Conservation (phyloP, 208 protist genomes). For the Phytomonas francai region DNA sequence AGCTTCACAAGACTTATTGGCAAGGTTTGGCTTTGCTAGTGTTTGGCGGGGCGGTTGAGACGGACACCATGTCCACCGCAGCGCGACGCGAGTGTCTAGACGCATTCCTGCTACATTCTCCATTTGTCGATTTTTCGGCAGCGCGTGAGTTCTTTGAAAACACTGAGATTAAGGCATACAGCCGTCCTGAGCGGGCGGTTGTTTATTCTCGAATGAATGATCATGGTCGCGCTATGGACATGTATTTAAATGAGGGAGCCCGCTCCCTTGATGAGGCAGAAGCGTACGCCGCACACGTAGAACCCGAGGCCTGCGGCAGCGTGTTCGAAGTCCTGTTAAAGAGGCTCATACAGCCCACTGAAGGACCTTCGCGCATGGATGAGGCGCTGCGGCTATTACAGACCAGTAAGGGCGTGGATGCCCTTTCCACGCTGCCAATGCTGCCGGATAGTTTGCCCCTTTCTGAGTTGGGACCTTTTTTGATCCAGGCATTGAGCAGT, state of each 20-base stretch:
- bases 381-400: slow-evolving; percentile 44
- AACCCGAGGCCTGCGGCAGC: slow-evolving; percentile 25
- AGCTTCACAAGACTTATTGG: slow-evolving; percentile 30
- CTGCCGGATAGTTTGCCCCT: slow-evolving; percentile 50
- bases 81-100: slow-evolving; percentile 17
- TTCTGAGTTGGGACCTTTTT: slow-evolving; percentile 28
- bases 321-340: slow-evolving; percentile 30
- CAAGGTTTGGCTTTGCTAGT: slow-evolving; percentile 21
- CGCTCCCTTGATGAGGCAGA: slow-evolving; percentile 28
- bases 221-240: slow-evolving; percentile 46
- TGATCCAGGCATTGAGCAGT: slow-evolving; percentile 37
- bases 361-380: slow-evolving; percentile 11
- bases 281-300: slow-evolving; percentile 38
- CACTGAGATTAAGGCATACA: slow-evolving; percentile 15
- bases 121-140: slow-evolving; percentile 19
- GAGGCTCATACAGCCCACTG: slow-evolving; percentile 19
- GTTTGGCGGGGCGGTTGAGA: slow-evolving; percentile 7
- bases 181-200: slow-evolving; percentile 38
- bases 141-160: slow-evolving; percentile 35
- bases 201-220: slow-evolving; percentile 44
- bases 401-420: slow-evolving; percentile 32
- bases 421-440: slow-evolving; percentile 40
- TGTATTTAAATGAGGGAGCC: slow-evolving; percentile 44
- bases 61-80: neutral
- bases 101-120: slow-evolving; percentile 37